Evolutionary conservation across 192 early-diverging fungal species (phyloP).

Genomic region (Backusella psychrophila): DNA sequence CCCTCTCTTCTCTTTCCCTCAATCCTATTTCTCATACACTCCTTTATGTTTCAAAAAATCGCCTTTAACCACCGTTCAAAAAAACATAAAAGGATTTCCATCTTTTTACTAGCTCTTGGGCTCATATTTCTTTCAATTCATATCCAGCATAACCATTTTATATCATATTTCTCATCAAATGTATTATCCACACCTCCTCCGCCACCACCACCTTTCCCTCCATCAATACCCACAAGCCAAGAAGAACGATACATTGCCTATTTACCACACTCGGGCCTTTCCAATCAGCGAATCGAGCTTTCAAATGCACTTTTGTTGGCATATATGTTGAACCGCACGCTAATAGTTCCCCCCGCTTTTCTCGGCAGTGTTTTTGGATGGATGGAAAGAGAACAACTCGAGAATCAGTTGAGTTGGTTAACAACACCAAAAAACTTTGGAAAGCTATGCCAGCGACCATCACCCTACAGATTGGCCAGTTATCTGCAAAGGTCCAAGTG

Average conservation of each 20-base stretch:
- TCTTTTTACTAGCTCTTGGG: not conserved
- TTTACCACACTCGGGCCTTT: slow-evolving; percentile 51
- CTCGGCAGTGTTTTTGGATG: slow-evolving; percentile 46
- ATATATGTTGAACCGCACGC: slow-evolving; percentile 50
- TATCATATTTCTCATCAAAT: not conserved
- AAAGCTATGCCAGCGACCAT: not conserved
- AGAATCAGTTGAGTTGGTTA: slow-evolving; percentile 29
- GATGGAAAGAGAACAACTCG: slow-evolving; percentile 33
- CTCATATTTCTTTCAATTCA: not conserved
- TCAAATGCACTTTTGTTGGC: slow-evolving; percentile 54
- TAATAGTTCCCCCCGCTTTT: slow-evolving; percentile 50
- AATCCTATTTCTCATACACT: not conserved
- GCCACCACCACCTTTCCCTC: not conserved
- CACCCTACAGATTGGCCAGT: slow-evolving; percentile 2
- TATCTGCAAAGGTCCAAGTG: slow-evolving; percentile 33
- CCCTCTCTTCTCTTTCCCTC: not conserved
- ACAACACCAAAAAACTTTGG: slow-evolving; percentile 37
- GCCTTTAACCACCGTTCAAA: not conserved
- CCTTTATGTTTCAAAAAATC: not conserved
- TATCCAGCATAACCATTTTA: not conserved
- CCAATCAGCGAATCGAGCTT: slow-evolving; percentile 56
- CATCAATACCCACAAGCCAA: not conserved
- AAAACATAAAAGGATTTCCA: not conserved
- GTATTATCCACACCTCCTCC: not conserved
- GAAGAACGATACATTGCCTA: slow-evolving; percentile 52